These are phyloP conservation scores for Tylopilus balloui DNA, from an alignment of 768 basidiomycete genomes.

Conservation along the genomic window DNA sequence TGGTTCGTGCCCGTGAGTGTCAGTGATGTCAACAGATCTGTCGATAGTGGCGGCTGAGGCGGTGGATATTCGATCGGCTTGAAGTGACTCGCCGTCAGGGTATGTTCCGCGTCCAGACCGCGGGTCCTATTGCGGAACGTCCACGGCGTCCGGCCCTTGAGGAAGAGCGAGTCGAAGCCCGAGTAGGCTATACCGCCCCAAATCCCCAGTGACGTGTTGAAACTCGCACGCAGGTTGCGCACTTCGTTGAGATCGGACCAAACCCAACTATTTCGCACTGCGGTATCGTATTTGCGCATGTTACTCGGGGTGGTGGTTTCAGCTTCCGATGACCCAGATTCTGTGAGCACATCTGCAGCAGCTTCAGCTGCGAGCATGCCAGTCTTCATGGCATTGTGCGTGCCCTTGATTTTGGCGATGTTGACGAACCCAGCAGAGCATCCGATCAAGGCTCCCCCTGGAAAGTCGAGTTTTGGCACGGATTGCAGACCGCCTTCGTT, in stretches of 20 bases:
- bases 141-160: slow-evolving; percentile 88
- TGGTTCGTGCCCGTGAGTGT: slow-evolving; percentile 93
- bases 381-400: slow-evolving; percentile 98
- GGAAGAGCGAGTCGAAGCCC: slow-evolving; percentile 79
- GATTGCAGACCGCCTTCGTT: slow-evolving; percentile 95
- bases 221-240: slow-evolving; percentile 86
- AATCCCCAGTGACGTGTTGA: slow-evolving; percentile 73
- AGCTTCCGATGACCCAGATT: slow-evolving; percentile 13
- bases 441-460: slow-evolving; percentile 91
- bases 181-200: slow-evolving; percentile 88
- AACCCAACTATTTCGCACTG: slow-evolving; percentile 77
- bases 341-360: slow-evolving; percentile 58
- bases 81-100: slow-evolving; percentile 59
- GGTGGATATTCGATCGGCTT: slow-evolving; percentile 81
- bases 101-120: slow-evolving; percentile 63
- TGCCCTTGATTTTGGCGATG: slow-evolving; percentile 96
- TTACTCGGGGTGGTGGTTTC: slow-evolving; percentile 47
- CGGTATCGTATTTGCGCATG: slow-evolving; percentile 68
- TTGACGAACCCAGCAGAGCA: slow-evolving; percentile 97
- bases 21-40: slow-evolving; percentile 88
- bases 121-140: slow-evolving; percentile 69
- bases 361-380: slow-evolving; percentile 96
- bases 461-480: slow-evolving; percentile 81
- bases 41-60: slow-evolving; percentile 85
- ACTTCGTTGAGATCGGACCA: slow-evolving; percentile 84